Percentiles rank a stretch among this genome's conserved stretches.
Evolutionary conservation across 169 alveolate species (phyloP).

Genomic region (Pseudocohnilembus persalinus): DNA sequence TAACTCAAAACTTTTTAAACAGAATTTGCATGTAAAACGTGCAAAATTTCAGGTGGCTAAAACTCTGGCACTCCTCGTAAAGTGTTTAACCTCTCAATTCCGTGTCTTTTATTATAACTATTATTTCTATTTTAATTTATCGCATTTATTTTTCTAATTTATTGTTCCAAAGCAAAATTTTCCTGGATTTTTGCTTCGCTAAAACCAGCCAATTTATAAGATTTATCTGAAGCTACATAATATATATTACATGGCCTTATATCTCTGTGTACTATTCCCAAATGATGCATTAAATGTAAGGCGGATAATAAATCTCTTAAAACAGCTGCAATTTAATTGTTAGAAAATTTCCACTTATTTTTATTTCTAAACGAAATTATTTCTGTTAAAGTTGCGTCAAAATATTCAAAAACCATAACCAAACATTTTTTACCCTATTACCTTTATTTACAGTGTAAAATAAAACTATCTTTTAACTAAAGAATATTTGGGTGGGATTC

Average conservation of each 20-base stretch:
- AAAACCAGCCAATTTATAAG: constrained; percentile 41
- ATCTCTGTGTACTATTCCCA: constrained; percentile 41
- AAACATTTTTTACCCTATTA: constrained; percentile 15
- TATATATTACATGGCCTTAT: constrained; percentile 41
- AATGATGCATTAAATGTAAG: constrained; percentile 18
- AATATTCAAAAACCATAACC: constrained; percentile 35
- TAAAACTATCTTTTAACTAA: constrained; percentile 31
- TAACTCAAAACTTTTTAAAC: constrained; percentile 30
- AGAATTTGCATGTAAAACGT: constrained; percentile 20
- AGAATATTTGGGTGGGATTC: constrained; percentile 1
- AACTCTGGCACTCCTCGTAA: constrained; percentile 49
- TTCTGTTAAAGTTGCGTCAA: constrained; percentile 42
- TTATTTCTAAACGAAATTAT: constrained; percentile 40
- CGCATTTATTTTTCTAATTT: background rate
- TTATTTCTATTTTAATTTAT: no score
- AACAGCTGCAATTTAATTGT: constrained; percentile 24
- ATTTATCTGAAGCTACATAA: constrained; percentile 28
- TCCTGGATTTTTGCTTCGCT: constrained; percentile 39
- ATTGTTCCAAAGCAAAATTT: constrained; percentile 11
- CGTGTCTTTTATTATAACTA: background rate
- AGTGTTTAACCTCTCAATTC: constrained; percentile 32
- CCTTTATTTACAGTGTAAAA: constrained; percentile 33
- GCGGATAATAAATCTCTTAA: constrained; percentile 37
- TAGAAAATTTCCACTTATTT: constrained; percentile 41
- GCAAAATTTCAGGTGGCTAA: constrained; percentile 38